phyloP scores from a whole-genome alignment of 2,329 filamentous ascomycete species.

The Plenodomus tracheiphilus region DNA sequence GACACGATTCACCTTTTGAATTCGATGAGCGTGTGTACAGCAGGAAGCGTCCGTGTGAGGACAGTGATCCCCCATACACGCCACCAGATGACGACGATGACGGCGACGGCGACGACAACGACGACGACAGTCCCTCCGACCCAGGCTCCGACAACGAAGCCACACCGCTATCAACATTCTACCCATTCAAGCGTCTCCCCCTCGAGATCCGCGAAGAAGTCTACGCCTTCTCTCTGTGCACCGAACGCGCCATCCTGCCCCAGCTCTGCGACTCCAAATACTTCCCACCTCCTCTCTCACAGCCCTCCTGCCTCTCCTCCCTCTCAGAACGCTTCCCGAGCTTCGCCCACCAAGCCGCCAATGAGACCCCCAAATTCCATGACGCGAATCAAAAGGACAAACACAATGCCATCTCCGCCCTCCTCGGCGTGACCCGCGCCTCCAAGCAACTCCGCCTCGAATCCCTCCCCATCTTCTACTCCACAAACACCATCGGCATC shows the following conservation, averaged over 20 bases:
- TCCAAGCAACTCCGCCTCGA: constrained; percentile 21
- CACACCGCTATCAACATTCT: constrained; percentile 4
- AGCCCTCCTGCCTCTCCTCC: too few relatives aligned
- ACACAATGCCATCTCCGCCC: constrained; percentile 9
- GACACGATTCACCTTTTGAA: too few relatives aligned
- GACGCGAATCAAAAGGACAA: constrained; percentile 14
- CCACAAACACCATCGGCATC: constrained; percentile 20
- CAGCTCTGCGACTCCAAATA: constrained; percentile 14
- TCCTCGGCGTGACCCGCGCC: constrained; percentile 12
- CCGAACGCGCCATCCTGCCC: constrained; percentile 13
- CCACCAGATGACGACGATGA: too few relatives aligned
- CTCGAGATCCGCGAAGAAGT: constrained; percentile 19
- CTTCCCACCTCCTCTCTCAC: neutral
- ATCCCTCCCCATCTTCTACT: constrained; percentile 24
- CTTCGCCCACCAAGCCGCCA: neutral
- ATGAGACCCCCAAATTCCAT: constrained; percentile 16
- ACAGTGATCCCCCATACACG: too few relatives aligned
- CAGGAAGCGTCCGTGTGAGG: too few relatives aligned
- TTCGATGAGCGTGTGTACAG: too few relatives aligned
- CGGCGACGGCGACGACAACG: too few relatives aligned
- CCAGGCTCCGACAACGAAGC: too few relatives aligned
- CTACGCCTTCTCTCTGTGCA: constrained; percentile 13
- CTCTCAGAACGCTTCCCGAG: too few relatives aligned
- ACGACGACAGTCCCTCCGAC: too few relatives aligned
- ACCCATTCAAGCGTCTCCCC: constrained; percentile 18